phyloP scores from a whole-genome alignment of 1,284 basidiomycete genomes.

The Moesziomyces globuligerus region DNA sequence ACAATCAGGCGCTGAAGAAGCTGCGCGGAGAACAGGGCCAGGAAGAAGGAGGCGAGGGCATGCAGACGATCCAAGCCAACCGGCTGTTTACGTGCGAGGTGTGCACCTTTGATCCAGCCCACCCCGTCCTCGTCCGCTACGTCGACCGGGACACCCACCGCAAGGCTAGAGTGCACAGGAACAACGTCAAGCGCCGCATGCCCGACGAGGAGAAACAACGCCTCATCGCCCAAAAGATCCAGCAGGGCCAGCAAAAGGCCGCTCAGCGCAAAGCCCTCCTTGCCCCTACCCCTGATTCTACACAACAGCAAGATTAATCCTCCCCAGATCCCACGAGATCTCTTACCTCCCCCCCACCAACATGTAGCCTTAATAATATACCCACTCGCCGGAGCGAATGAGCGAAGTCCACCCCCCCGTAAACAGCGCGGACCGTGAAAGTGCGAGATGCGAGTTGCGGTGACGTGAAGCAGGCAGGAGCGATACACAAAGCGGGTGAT shows the following conservation, averaged over 20 bases:
- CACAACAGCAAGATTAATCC: not conserved
- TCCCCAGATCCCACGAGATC: too few species aligned
- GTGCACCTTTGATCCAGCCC: constrained; percentile 75
- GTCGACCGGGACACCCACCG: constrained; percentile 74
- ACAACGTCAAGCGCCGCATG: constrained; percentile 21
- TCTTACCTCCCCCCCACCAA: too few species aligned
- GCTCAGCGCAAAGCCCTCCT: not conserved
- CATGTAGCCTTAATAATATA: constrained; percentile 2
- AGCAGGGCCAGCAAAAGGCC: not conserved
- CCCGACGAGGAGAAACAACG: constrained; percentile 8
- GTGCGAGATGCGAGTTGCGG: not conserved
- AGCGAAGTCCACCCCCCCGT: constrained; percentile 1
- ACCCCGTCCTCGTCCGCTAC: constrained; percentile 81
- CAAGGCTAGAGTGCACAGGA: constrained; percentile 22
- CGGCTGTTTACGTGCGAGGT: constrained; percentile 71
- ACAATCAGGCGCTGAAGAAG: constrained; percentile 70
- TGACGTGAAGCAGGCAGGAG: not conserved
- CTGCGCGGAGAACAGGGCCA: constrained; percentile 59
- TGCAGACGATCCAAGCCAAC: constrained; percentile 37
- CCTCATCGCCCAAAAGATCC: constrained; percentile 11
- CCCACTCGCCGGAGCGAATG: constrained; percentile 26
- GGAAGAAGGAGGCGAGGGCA: constrained; percentile 26
- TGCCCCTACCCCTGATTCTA: too few species aligned
- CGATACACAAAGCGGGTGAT: not conserved
- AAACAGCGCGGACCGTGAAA: not conserved